Percentiles rank a stretch among this genome's conserved stretches.
Conservation (phyloP, 2,329 filamentous ascomycete species). For the Aureobasidium sp. region DNA sequence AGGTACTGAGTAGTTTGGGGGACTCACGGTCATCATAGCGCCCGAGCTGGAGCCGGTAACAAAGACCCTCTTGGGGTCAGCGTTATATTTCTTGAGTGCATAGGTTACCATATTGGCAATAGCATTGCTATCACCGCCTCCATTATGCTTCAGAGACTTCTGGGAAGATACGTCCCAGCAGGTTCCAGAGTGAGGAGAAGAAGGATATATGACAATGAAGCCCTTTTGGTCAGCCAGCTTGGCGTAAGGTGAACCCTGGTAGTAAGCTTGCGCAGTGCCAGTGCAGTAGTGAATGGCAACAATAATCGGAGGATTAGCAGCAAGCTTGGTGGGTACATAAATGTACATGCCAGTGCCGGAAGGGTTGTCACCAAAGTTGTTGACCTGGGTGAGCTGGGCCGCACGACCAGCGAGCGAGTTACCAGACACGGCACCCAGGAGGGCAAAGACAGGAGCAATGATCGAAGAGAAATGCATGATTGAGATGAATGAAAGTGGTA, state of each 20-base stretch:
- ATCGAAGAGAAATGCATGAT: slow-evolving; percentile 10
- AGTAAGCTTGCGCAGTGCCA: slow-evolving; percentile 46
- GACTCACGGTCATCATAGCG: slow-evolving; percentile 46
- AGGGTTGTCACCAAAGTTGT: slow-evolving; percentile 7
- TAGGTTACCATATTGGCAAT: slow-evolving; percentile 56
- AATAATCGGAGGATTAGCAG: slow-evolving; percentile 21
- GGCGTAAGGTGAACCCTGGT: slow-evolving; percentile 44
- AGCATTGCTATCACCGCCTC: slow-evolving; percentile 49
- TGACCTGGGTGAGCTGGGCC: slow-evolving; percentile 9
- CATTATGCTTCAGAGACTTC: slow-evolving; percentile 48
- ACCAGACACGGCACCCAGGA: slow-evolving; percentile 1
- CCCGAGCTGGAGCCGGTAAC: slow-evolving; percentile 49
- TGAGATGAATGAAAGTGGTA: background rate
- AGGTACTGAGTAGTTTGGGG: no score
- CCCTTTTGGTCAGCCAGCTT: slow-evolving; percentile 43
- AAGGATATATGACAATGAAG: slow-evolving; percentile 55
- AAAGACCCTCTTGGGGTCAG: slow-evolving; percentile 46
- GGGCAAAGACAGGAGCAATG: slow-evolving; percentile 6
- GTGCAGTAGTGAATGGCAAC: slow-evolving; percentile 47
- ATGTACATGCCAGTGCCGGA: slow-evolving; percentile 15
- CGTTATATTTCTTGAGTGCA: slow-evolving; percentile 46
- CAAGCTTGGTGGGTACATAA: slow-evolving; percentile 21
- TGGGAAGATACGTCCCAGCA: slow-evolving; percentile 56
- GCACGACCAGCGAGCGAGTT: slow-evolving; percentile 6
- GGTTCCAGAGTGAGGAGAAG: slow-evolving; percentile 43